A percentile compares a stretch with the other conserved stretches of the same genome.
phyloP scores from a whole-genome alignment of 768 basidiomycete genomes.

The Macrolepiota fuliginosa region DNA sequence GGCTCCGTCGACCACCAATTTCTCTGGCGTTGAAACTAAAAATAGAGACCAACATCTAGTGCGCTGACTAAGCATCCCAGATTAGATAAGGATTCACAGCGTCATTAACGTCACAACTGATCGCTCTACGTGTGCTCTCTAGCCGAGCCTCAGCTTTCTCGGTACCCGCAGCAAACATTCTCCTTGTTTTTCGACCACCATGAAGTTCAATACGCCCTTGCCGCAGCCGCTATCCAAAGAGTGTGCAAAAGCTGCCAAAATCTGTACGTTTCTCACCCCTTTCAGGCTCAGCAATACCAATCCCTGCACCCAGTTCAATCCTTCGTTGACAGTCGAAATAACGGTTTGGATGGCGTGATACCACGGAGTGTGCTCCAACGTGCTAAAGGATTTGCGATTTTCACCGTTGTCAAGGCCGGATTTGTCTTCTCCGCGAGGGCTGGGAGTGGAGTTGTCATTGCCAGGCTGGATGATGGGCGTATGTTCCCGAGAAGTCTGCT shows the following conservation, averaged over 20 bases:
- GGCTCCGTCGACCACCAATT: slow-evolving; percentile 8
- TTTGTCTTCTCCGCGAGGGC: slow-evolving; percentile 75
- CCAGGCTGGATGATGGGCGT: slow-evolving; percentile 79
- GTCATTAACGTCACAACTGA: background rate
- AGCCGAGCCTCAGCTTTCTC: background rate
- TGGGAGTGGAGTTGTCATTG: slow-evolving; percentile 88
- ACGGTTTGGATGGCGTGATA: slow-evolving; percentile 77
- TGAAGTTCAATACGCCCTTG: slow-evolving; percentile 49
- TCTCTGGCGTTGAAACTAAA: background rate
- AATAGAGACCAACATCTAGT: background rate
- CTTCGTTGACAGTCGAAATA: slow-evolving; percentile 78
- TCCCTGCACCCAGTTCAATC: slow-evolving; percentile 57
- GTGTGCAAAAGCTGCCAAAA: slow-evolving; percentile 84
- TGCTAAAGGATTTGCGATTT: slow-evolving; percentile 82
- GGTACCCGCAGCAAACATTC: slow-evolving; percentile 3
- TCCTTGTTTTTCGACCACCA: slow-evolving; percentile 19
- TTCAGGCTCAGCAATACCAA: slow-evolving; percentile 6
- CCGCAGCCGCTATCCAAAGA: slow-evolving; percentile 74
- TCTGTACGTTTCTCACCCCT: slow-evolving; percentile 49
- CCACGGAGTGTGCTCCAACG: slow-evolving; percentile 48
- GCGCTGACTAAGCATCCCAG: background rate
- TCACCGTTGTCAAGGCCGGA: slow-evolving; percentile 82
- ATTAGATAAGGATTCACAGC: slow-evolving; percentile 8
- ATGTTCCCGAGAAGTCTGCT: slow-evolving; percentile 29
- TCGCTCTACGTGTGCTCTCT: background rate